Evolutionary conservation across 2,329 filamentous ascomycete genomes (phyloP).

Genomic region (Microdochium nivale): DNA sequence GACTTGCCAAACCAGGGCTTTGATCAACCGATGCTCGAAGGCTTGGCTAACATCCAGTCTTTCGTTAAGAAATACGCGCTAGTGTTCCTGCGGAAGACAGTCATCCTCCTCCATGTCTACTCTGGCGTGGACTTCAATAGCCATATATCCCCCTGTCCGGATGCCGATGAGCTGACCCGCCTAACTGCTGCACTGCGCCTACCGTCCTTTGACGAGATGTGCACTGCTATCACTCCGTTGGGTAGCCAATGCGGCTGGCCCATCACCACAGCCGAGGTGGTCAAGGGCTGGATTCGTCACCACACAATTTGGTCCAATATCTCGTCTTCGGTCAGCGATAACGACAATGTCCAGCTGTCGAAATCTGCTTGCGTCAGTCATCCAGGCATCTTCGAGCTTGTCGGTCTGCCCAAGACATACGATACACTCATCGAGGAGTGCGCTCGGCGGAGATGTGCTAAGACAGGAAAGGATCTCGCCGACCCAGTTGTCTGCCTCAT

Average conservation of each 20-base stretch:
- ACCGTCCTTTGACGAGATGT: conserved; percentile 72
- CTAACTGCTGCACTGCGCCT: conserved; percentile 68
- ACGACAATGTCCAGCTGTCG: conserved; percentile 14
- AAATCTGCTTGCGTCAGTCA: conserved; percentile 54
- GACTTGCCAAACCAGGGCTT: conserved; percentile 37
- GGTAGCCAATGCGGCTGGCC: conserved; percentile 40
- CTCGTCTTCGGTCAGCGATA: conserved; percentile 1
- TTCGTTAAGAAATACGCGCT: conserved; percentile 77
- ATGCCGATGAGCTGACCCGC: conserved; percentile 72
- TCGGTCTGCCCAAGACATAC: conserved; percentile 86
- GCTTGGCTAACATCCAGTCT: conserved; percentile 43
- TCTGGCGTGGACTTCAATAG: conserved; percentile 82
- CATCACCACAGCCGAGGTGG: conserved; percentile 32
- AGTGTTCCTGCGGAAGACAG: conserved; percentile 79
- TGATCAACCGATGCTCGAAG: conserved; percentile 45
- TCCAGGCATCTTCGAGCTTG: conserved; percentile 86
- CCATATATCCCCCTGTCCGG: conserved; percentile 52
- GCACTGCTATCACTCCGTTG: conserved; percentile 46
- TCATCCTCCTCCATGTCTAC: conserved; percentile 77
- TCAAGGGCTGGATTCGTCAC: conserved; percentile 67
- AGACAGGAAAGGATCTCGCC: conserved; percentile 80
- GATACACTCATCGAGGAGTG: conserved; percentile 90
- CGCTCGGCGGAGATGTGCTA: conserved; percentile 74
- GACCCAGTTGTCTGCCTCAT: conserved; percentile 91
- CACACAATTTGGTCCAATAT: conserved; percentile 31